Evolutionary conservation across 2,329 filamentous ascomycete genomes (phyloP).

Genomic region (Ophiosphaerella herpotricha): DNA sequence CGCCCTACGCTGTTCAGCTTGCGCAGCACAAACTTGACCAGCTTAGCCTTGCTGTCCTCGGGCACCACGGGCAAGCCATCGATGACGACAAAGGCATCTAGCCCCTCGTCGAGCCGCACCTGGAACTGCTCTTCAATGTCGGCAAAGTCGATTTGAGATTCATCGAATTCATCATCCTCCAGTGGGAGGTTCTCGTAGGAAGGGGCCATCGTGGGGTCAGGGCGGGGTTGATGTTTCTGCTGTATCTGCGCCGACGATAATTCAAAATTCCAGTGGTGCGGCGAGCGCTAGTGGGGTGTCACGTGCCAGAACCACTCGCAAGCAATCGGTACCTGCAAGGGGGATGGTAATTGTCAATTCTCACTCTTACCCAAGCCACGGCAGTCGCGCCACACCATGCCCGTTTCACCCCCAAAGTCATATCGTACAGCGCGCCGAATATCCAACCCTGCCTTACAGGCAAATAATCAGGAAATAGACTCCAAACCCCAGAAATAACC

Average conservation of each 20-base stretch:
- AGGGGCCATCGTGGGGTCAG: constrained; percentile 71
- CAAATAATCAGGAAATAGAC: background rate
- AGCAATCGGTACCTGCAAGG: too few relatives aligned
- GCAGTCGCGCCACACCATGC: background rate
- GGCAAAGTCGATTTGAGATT: constrained; percentile 92
- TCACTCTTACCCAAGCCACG: background rate
- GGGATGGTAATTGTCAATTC: background rate
- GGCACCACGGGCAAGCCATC: constrained; percentile 90
- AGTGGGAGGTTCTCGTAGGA: constrained; percentile 85
- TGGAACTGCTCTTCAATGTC: constrained; percentile 94
- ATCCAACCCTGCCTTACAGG: background rate
- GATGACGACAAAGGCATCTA: constrained; percentile 94
- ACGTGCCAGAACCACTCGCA: constrained; percentile 2
- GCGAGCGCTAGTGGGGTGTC: constrained; percentile 10
- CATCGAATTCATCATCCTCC: constrained; percentile 90
- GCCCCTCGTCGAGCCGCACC: constrained; percentile 91
- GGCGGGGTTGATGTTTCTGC: constrained; percentile 21
- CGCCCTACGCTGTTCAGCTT: constrained; percentile 86
- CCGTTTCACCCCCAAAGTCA: background rate
- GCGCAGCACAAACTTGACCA: constrained; percentile 93
- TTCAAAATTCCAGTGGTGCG: constrained; percentile 37
- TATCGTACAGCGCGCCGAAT: constrained; percentile 1
- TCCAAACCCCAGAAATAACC: background rate
- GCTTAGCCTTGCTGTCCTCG: constrained; percentile 89
- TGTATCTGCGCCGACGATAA: constrained; percentile 15